Base-by-base conservation (phyloP, 2,329 filamentous ascomycete species). In the Colletotrichum neosansevieriae region DNA sequence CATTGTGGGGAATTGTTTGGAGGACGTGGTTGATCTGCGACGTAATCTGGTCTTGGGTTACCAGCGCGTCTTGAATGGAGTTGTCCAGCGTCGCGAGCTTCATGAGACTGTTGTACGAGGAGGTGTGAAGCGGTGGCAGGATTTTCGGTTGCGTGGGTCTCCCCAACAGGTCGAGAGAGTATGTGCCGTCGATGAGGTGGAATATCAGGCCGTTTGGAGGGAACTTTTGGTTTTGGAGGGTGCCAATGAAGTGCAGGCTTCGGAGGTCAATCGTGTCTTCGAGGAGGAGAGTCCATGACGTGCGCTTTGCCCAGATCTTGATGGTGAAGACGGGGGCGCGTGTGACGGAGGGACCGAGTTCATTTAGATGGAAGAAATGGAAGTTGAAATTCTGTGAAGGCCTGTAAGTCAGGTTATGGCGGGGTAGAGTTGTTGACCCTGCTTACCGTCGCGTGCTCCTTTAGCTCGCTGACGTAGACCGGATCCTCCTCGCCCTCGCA, bases 71-170 rank as follows among this genome's bases (percentile, higher is more conserved):
- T 76, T 97, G 94, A 24, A 98, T 93, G 62, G 94, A 97, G 76
- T 92, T 93, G 71, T 97, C 94, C 15, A 98, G 85, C 66, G 94
- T 97, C 6, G 93, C 91, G 11, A 98, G 84, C 69, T 92, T 91
- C 90, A 98, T 95, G 19, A 98, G 83, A 2, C 92, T 89, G 75
- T 94, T 94, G 77, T 97, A 98, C 0, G 94, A 94, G 0, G 94
- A 94, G 0, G 92, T 94, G 0, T 87, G 81, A 0, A 87, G 76
- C 2, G 82, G 73, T 1, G 84, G 78, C 6, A 85, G 84, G 24
- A 86, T 81, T 70, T 86, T 88, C 0, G 87, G 86, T 3, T 84
- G 81, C n/a, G 82, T 76, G 15, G 79, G 77, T 64, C 79, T 81
- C 53, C 77, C 79, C 0, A 89, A 87, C 19, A 94, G 83, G 73